Conservation (phyloP, 805 yeast species). For the Myxozyma mucilagina region DNA sequence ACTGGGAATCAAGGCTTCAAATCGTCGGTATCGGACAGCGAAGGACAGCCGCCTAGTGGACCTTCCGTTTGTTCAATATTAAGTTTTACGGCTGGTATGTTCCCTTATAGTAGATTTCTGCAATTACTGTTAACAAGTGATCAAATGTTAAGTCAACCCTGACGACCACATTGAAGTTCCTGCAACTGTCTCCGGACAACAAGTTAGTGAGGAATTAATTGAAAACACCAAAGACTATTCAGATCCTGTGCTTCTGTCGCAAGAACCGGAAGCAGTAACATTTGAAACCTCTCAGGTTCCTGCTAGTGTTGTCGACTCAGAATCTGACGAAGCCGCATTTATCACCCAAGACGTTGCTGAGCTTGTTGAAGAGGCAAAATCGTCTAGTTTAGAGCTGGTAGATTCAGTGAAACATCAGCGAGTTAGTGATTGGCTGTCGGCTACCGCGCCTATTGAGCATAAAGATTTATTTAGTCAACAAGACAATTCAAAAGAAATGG, state of each 20-base stretch:
- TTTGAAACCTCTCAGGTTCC: neutral
- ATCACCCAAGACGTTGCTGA: too few species aligned
- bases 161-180: slow-evolving; percentile 1
- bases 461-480: neutral
- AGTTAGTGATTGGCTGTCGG: neutral
- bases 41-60: neutral
- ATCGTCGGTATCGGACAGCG: neutral
- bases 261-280: neutral
- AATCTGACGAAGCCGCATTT: neutral
- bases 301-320: neutral
- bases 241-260: neutral
- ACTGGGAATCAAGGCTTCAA: neutral
- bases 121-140: neutral
- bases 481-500: neutral
- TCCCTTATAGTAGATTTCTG: neutral
- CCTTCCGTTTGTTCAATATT: neutral
- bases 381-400: neutral
- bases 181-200: neutral
- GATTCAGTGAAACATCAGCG: neutral
- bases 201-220: neutral
- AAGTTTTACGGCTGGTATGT: neutral
- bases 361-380: neutral
- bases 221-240: neutral
- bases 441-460: neutral
- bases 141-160: neutral